Conservation (phyloP, 2,329 filamentous ascomycete genomes). For the Sporothrix phasma region DNA sequence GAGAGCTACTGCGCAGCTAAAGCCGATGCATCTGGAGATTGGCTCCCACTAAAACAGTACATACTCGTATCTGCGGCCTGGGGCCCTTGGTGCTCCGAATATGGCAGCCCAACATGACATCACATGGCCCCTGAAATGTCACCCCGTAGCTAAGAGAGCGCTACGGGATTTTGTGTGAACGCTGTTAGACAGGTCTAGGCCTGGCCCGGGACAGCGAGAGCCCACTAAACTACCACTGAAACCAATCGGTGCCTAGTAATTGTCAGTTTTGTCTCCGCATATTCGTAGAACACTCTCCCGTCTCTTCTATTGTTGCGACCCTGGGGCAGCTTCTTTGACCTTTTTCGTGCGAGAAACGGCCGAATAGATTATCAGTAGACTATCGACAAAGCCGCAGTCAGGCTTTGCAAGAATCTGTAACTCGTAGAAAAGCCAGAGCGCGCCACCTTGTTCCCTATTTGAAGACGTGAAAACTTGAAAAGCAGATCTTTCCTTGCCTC, state of each 20-base stretch:
- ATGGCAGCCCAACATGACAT: constrained; percentile 4
- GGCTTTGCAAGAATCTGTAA: background rate
- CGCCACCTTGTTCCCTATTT: background rate
- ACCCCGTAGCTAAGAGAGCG: background rate
- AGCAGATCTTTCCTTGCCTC: too few species aligned
- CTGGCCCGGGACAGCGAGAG: background rate
- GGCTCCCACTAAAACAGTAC: too few species aligned
- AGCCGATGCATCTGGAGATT: background rate
- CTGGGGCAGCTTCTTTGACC: background rate
- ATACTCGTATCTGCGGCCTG: too few species aligned
- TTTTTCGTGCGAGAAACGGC: background rate
- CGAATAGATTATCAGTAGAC: constrained; percentile 1
- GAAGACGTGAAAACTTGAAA: too few species aligned
- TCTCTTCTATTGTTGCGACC: background rate
- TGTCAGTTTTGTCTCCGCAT: background rate
- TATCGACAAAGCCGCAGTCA: background rate
- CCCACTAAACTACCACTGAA: background rate
- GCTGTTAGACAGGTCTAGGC: background rate
- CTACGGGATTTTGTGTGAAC: too few species aligned
- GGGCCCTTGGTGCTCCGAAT: background rate
- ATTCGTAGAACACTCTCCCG: too few species aligned
- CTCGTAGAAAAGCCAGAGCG: background rate
- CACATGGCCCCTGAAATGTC: constrained; percentile 2
- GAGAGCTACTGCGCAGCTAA: constrained; percentile 4
- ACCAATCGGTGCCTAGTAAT: background rate